Conservation (phyloP, 257 asterid genomes). For the Primulina tabacum region DNA sequence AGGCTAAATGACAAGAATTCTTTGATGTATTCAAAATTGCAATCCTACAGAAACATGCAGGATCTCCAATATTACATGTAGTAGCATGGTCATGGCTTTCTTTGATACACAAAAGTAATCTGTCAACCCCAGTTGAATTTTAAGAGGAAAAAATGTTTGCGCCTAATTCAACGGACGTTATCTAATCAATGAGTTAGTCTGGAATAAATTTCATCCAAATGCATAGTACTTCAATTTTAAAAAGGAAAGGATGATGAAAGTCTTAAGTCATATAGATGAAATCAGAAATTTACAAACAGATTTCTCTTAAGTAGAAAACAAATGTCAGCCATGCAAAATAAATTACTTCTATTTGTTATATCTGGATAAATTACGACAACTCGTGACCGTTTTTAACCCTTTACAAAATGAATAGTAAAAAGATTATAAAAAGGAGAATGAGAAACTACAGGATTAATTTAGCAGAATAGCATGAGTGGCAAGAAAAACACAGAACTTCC, state of each 20-base stretch:
- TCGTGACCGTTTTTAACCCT: not conserved
- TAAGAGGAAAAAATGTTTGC: not conserved
- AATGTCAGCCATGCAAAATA: conserved; percentile 5
- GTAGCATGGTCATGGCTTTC: too few relatives aligned
- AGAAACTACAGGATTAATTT: not conserved
- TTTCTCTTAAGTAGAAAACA: not conserved
- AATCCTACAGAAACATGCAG: not conserved
- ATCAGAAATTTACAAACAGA: not conserved
- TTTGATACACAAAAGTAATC: not conserved
- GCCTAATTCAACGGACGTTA: not conserved
- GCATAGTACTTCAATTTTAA: too few relatives aligned
- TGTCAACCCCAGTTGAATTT: not conserved
- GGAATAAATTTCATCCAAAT: conserved; percentile 3
- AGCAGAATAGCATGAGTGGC: conserved; percentile 3
- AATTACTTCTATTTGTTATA: conserved; percentile 1
- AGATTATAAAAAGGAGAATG: not conserved
- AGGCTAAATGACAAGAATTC: conserved; percentile 10
- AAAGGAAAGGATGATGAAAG: not conserved
- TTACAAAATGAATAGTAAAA: not conserved
- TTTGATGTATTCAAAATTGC: not conserved
- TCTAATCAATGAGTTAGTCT: not conserved
- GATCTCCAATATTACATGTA: not conserved
- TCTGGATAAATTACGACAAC: not conserved
- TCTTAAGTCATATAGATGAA: too few relatives aligned
- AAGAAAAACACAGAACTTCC: conserved; percentile 5